These are phyloP conservation scores for Mortierella sp. DNA, from an alignment of 371 early-diverging fungal species.

Conservation along the genomic window DNA sequence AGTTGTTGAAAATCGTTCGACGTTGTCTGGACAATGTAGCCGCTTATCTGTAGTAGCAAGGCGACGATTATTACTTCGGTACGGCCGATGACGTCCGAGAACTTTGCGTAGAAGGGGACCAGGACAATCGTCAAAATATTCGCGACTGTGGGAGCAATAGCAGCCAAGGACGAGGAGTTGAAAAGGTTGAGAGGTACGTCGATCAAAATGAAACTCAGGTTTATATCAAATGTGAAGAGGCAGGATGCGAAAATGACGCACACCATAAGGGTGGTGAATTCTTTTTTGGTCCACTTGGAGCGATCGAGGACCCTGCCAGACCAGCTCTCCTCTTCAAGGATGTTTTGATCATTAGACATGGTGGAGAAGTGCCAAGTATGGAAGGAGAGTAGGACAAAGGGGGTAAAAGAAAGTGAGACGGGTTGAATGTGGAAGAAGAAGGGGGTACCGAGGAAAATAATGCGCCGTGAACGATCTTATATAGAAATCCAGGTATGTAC, in stretches of 20 bases:
- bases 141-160: conserved; percentile 16
- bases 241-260: neutral
- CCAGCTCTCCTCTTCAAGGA: neutral
- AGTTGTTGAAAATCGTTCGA: neutral
- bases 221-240: neutral
- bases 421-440: neutral
- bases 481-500: too few relatives aligned
- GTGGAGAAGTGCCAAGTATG: neutral
- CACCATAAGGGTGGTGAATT: conserved; percentile 3
- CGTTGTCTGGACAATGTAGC: neutral
- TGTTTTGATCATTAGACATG: neutral
- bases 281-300: conserved; percentile 12
- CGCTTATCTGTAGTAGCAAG: conserved; percentile 14
- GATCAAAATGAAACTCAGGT: neutral
- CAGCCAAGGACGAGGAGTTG: conserved; percentile 12
- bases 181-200: neutral
- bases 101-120: conserved; percentile 25
- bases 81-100: conserved; percentile 30
- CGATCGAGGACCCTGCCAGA: conserved; percentile 11
- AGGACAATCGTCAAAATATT: conserved; percentile 16
- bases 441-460: too few relatives aligned
- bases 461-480: too few relatives aligned
- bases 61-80: conserved; percentile 12
- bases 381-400: neutral
- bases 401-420: neutral